Evolutionary conservation across 176 grass and related monocot genomes (phyloP), one percentile per base, ranked within the genome.

Genomic region (Triticum monococcum): DNA sequence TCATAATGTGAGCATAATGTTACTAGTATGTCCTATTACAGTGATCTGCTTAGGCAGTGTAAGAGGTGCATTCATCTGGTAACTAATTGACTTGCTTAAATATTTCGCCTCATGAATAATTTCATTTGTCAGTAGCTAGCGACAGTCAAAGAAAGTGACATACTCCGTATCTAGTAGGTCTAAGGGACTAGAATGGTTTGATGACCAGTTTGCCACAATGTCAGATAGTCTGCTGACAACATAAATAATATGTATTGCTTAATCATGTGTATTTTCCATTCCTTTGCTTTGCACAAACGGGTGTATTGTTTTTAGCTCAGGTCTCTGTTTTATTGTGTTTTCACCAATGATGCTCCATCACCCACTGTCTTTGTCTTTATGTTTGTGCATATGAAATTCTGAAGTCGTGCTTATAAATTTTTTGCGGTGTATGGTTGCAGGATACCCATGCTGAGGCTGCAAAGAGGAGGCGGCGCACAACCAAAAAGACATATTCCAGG

Each of bases 381-480:
- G 48, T 16, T 50, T 50, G 13, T 50, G 48, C 48, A 16, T 50
- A 16, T 16, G 48, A 17, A 50, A 50, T 50, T 50, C 5, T 50
- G 48, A 17, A 50, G 52, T 7, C 7, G 52, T 56, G 52, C 52
- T 41, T 41, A 41, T 45, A 41, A 41, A 0, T 43, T 43, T 43
- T 43, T 43, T 43, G 10, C 12, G 9, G 41, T 43, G 45, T 33
- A 5, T 69, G 14, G 11, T 23, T 77, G 17, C 36, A 88, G 86
- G 86, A 83, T 54, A 82, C 83, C 33, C 86, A 88, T 45, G 79
- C 63, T 36, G 86, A 88, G 74, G 50, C 80, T 70, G 63, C 66
- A 45, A 88, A 83, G 73, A 88, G 83, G 86, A 88, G 79, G 72
- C 72, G 80, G 6, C 86, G 80, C 40, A 45, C 86, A 33, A 88